phyloP scores from a whole-genome alignment of 176 grass and related monocot species.

The Rhynchospora breviuscula region DNA sequence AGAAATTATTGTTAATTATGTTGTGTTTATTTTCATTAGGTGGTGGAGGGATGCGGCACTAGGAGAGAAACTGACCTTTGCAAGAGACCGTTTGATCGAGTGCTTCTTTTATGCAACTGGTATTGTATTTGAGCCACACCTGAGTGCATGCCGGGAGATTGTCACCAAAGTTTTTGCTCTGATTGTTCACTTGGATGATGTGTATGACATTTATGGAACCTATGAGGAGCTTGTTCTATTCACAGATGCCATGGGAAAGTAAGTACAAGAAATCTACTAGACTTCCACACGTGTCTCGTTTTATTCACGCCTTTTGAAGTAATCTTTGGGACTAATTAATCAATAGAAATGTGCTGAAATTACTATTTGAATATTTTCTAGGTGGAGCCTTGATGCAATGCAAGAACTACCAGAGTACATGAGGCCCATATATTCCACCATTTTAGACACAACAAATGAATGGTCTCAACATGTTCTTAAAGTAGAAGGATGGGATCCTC shows the following conservation, averaged over 20 bases:
- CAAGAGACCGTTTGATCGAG: constrained; percentile 44
- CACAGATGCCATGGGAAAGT: constrained; percentile 49
- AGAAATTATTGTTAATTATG: background rate
- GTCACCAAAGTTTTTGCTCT: constrained; percentile 26
- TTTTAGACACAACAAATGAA: constrained; percentile 32
- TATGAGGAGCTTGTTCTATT: constrained; percentile 37
- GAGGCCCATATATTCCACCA: constrained; percentile 15
- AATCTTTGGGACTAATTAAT: background rate
- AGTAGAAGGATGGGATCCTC: constrained; percentile 11
- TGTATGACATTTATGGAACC: constrained; percentile 55
- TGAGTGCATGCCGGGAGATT: background rate
- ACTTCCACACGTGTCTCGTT: background rate
- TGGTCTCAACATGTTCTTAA: background rate
- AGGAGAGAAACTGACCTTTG: constrained; percentile 25
- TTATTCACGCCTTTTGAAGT: no score
- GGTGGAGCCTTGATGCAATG: constrained; percentile 27
- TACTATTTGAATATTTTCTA: constrained; percentile 16
- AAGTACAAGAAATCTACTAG: background rate
- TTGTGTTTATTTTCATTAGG: constrained; percentile 5
- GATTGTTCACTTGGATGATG: constrained; percentile 38
- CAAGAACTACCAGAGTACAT: constrained; percentile 41
- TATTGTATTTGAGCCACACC: constrained; percentile 10
- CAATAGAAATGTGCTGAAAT: background rate
- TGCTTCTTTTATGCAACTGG: constrained; percentile 41
- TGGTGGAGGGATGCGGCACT: constrained; percentile 48